Evolutionary conservation across 495 filamentous ascomycete genomes (phyloP).

Genomic region (Parathielavia hyrcaniae): DNA sequence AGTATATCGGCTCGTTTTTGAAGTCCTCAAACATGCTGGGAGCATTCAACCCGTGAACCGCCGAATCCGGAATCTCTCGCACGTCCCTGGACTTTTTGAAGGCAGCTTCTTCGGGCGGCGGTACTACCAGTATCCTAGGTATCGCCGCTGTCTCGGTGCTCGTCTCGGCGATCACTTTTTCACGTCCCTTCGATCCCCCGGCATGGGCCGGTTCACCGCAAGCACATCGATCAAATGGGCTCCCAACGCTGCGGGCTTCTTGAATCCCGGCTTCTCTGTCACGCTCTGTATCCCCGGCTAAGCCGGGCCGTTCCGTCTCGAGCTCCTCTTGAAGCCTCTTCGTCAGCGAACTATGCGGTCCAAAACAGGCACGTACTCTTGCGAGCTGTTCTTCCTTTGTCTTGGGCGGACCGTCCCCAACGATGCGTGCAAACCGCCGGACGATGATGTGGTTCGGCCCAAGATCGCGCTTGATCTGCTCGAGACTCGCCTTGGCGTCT

Average conservation of each 20-base stretch:
- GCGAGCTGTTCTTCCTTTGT: not conserved
- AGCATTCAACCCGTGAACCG: not conserved
- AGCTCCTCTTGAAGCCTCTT: not conserved
- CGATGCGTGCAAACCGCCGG: not conserved
- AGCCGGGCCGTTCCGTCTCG: not conserved
- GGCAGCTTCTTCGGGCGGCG: too few relatives aligned
- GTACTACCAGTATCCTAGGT: too few relatives aligned
- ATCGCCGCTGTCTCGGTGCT: too few relatives aligned
- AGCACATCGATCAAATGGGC: not conserved
- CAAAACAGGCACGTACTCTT: not conserved
- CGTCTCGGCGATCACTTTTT: not conserved
- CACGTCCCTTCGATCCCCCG: not conserved
- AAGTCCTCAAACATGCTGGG: not conserved
- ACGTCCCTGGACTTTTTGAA: too few relatives aligned
- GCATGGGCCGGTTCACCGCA: not conserved
- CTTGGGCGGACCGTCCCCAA: not conserved
- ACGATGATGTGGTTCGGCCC: not conserved
- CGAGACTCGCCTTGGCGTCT: not conserved
- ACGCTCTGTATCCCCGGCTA: not conserved
- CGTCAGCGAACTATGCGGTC: not conserved
- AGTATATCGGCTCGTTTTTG: not conserved
- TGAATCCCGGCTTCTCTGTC: too few relatives aligned
- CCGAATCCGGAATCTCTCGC: too few relatives aligned
- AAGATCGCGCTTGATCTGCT: not conserved
- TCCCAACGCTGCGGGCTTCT: not conserved